Conservation (phyloP, 2,329 filamentous ascomycete species). For the Ciborinia camelliae region DNA sequence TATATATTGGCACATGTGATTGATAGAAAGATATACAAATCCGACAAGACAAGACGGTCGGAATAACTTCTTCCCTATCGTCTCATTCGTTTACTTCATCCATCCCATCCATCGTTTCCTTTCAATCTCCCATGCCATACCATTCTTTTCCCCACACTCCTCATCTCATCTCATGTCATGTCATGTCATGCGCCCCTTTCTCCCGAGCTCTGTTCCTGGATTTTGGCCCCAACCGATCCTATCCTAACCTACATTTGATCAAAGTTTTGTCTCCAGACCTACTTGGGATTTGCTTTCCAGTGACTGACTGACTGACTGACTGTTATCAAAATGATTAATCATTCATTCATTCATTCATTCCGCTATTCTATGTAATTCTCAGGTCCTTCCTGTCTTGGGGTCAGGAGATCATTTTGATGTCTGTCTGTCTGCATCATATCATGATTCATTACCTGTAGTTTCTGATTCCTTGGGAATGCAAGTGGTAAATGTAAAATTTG, state of each 20-base stretch:
- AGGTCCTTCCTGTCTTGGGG: background rate
- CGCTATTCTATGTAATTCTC: background rate
- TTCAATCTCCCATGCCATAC: too few species aligned
- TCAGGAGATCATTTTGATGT: constrained; percentile 11
- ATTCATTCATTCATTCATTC: too few species aligned
- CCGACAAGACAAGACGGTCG: background rate
- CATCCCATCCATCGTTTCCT: background rate
- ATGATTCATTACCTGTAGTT: too few species aligned
- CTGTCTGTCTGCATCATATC: too few species aligned
- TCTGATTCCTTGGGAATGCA: too few species aligned
- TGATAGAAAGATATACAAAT: too few species aligned
- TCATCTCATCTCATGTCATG: too few species aligned
- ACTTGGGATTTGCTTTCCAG: too few species aligned
- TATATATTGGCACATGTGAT: constrained; percentile 3
- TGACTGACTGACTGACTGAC: too few species aligned
- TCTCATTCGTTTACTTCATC: background rate
- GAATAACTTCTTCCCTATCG: constrained; percentile 6
- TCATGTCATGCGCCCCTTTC: constrained; percentile 1
- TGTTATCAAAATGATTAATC: constrained; percentile 3
- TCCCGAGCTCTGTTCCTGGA: background rate
- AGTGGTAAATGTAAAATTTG: too few species aligned
- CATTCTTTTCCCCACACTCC: too few species aligned
- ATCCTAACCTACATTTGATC: too few species aligned
- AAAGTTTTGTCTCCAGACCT: constrained; percentile 9
- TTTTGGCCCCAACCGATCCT: background rate